A percentile compares a stretch with the other conserved stretches of the same genome.
Evolutionary conservation across 441 rosid species (phyloP).

Genomic region (Raphanus hybrid): DNA sequence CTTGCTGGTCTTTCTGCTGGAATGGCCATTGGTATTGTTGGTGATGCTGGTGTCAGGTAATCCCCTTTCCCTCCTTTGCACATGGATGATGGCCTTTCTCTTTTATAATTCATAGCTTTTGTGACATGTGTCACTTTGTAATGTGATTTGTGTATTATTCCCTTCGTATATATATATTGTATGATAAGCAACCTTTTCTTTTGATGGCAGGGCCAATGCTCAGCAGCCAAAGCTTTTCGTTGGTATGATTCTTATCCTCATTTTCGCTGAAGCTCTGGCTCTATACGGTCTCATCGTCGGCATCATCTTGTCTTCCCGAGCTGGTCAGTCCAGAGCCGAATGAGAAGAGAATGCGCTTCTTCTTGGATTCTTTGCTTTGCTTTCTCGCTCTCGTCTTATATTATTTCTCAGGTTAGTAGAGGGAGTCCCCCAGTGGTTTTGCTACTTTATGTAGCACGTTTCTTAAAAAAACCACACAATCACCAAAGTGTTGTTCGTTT

Average conservation of each 20-base stretch:
- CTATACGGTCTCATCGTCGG: slow-evolving; percentile 89
- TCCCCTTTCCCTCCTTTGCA: background rate
- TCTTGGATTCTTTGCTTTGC: slow-evolving; percentile 30
- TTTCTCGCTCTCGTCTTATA: background rate
- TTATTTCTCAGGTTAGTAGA: slow-evolving; percentile 34
- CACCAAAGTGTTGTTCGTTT: too few species aligned
- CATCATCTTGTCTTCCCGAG: slow-evolving; percentile 85
- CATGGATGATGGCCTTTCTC: background rate
- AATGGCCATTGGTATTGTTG: slow-evolving; percentile 82
- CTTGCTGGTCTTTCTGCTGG: slow-evolving; percentile 86
- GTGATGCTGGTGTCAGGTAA: slow-evolving; percentile 87
- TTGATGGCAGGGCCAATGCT: slow-evolving; percentile 72
- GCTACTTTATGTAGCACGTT: background rate
- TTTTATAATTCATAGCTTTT: background rate
- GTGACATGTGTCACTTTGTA: background rate
- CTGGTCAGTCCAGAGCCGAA: slow-evolving; percentile 90
- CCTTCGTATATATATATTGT: background rate
- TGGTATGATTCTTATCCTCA: slow-evolving; percentile 88
- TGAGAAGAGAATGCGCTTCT: slow-evolving; percentile 39
- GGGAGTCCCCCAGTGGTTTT: slow-evolving; percentile 19
- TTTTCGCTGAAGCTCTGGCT: slow-evolving; percentile 89
- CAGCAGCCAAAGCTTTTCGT: slow-evolving; percentile 90
- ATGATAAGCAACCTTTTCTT: slow-evolving; percentile 13
- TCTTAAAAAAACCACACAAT: background rate
- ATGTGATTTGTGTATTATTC: background rate